A percentile compares a stretch with the other conserved stretches of the same genome.
These are phyloP conservation scores for Isabelozyma pseudorhagii DNA, from an alignment of 805 yeast species.

Conservation along the genomic window DNA sequence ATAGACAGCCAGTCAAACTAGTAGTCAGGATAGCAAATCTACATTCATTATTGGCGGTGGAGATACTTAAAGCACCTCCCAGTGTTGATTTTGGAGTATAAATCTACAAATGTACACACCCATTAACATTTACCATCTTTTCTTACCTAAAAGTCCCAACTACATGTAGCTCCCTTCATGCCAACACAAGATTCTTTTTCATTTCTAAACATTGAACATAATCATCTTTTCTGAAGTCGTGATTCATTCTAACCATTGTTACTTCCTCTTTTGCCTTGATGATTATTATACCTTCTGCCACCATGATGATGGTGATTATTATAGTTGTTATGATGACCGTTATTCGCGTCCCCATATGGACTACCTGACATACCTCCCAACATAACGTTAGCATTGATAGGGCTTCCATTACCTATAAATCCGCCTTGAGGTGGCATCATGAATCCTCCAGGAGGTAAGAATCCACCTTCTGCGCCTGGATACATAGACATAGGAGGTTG, in stretches of 20 bases:
- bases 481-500: constrained; percentile 34
- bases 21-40: not conserved
- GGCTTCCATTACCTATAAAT: constrained; percentile 23
- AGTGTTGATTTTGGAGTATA: not conserved
- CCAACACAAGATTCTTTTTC: no score
- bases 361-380: constrained; percentile 11
- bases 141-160: no score
- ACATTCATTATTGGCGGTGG: not conserved
- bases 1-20: not conserved
- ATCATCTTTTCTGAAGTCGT: not conserved
- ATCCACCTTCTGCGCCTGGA: constrained; percentile 28
- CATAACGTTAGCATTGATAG: constrained; percentile 24
- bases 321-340: constrained; percentile 2
- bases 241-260: not conserved
- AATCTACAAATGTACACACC: not conserved
- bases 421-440: constrained; percentile 28
- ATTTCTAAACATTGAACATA: no score
- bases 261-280: constrained; percentile 3
- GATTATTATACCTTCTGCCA: constrained; percentile 8
- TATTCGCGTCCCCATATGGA: constrained; percentile 6
- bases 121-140: no score
- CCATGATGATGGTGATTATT: constrained; percentile 4
- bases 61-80: not conserved
- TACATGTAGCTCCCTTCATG: no score
- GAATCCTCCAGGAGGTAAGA: constrained; percentile 34